Evolutionary conservation across 352 stramenopile genomes (phyloP).

Genomic region (Pythium monospermum): DNA sequence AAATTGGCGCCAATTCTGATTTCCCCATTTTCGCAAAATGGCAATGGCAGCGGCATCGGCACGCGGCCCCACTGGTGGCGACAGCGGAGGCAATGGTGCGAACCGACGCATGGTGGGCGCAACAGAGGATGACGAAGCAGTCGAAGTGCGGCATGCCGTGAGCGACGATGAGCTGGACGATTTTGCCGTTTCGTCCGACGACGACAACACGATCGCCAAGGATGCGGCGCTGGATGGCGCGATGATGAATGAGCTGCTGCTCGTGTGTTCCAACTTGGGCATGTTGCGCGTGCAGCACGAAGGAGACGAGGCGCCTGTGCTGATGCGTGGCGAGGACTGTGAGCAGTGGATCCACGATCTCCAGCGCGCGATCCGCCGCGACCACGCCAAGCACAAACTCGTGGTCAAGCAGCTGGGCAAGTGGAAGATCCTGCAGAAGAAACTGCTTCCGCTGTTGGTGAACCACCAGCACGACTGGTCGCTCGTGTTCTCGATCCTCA

Average conservation of each 20-base stretch:
- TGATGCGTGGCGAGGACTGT: constrained; percentile 83
- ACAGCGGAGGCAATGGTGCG: background rate
- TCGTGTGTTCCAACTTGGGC: constrained; percentile 85
- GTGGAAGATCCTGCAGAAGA: constrained; percentile 87
- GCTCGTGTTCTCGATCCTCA: constrained; percentile 86
- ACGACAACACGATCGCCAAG: constrained; percentile 24
- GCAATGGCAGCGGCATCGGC: no score
- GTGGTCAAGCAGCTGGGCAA: constrained; percentile 80
- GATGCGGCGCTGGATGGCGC: constrained; percentile 50
- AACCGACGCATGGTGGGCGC: no score
- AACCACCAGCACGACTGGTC: constrained; percentile 85
- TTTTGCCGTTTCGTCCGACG: constrained; percentile 47
- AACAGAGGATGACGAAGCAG: constrained; percentile 13
- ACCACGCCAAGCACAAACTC: constrained; percentile 79
- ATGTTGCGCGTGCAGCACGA: constrained; percentile 64
- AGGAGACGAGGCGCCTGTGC: constrained; percentile 41
- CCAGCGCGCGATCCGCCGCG: constrained; percentile 71
- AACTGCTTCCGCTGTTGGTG: constrained; percentile 77
- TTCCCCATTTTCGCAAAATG: background rate
- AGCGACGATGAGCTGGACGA: constrained; percentile 50
- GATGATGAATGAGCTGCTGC: constrained; percentile 86
- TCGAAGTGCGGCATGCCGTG: constrained; percentile 13
- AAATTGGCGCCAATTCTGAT: constrained; percentile 3
- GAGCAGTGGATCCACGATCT: constrained; percentile 83
- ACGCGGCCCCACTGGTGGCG: background rate